Evolutionary conservation across 441 rosid species (phyloP), one percentile per base, ranked within the genome.

Genomic region (Biscutella laevigata): DNA sequence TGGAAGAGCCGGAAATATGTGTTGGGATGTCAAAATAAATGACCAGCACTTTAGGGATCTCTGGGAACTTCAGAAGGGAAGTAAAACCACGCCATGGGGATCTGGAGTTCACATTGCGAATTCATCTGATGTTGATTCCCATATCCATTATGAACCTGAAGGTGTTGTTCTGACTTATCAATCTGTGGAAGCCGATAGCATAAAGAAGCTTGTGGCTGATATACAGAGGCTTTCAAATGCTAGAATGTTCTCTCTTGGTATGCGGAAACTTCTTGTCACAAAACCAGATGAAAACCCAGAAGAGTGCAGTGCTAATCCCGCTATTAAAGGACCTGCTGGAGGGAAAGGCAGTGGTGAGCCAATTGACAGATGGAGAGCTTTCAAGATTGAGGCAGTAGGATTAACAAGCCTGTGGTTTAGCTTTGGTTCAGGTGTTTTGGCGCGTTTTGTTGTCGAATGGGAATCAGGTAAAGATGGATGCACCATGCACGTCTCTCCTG

Each of bases 401-500:
- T 48, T 94, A 47, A 82, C 81, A 87, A 94, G 99, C 70, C 70
- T 94, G 68, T 94, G 97, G 97, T 94, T 94, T 71, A 82, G 95
- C 74, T 94, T 94, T 73, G 96, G 96, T 38, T 74, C 99, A 19
- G 86, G 86, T 21, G 74, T 81, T 47, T 80, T 87, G 14, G 97
- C 94, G 25, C 94, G 97, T 45, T 89, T 94, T 77, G 95, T 89
- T 74, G 97, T 94, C 46, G 97, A 94, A 71, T 94, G 99, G 99
- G 96, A 89, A 73, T 77, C 95, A 7, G 89, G 86, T 69, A 94
- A 80, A 74, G 94, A 94, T 68, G 97, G 96, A 63, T 94, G 99
- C 77, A 94, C 99, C 17, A 87, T 89, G 97, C 99, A 87, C 68
- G 99, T 94, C 70, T 89, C 96, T 62, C 99, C 99, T 6, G 97